Evolutionary conservation across 495 filamentous ascomycete species (phyloP), one percentile per base, ranked within the genome.

Genomic region (Filosporella fistucella): DNA sequence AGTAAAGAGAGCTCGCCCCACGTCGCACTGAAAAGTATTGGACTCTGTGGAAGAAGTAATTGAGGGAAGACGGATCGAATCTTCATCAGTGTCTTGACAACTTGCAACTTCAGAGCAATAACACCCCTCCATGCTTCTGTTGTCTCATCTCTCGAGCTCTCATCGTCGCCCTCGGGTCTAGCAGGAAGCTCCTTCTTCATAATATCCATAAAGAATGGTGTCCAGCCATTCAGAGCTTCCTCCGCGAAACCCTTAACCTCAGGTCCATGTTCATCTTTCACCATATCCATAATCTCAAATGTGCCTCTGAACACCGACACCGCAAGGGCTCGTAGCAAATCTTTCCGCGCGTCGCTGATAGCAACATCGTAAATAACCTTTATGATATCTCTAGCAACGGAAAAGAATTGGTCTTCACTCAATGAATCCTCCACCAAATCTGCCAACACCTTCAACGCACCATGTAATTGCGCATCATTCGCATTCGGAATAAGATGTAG

Each of bases 211-310:
- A 96, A 86, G 69, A 96, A 94, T 2, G 93, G 89, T 35, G 84
- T 81, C 93, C 93, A 98, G 20, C 73, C 77, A 39, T 70, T 74
- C 33, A 96, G 72, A 1, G 87, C 78, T 60, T 91, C 84, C 56
- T 95, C 88, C 47, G 91, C 89, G 59, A 98, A 98, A 1, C 73
- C 74, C 62, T 87, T 89, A 41, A 98, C 88, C 23, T 84, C 86
- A 32, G 68, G 75, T 59, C 87, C 85, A 64, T 96, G 86, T 49
- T 90, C 87, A 49, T 95, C 90, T 68, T 94, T 82, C 47, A 97
- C 86, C 74, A 95, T 91, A 63, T 96, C 90, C 70, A 98, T 77
- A 42, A 89, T 89, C 64, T 97, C 89, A 60, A 97, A 91, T 64
- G 87, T 95, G 20, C 82, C 80, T 17, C 86, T 78, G 71, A 97